Percentiles rank a stretch among this genome's conserved stretches.
Evolutionary conservation across 2,329 filamentous ascomycete species (phyloP).

Genomic region (Neofusicoccum parvum): DNA sequence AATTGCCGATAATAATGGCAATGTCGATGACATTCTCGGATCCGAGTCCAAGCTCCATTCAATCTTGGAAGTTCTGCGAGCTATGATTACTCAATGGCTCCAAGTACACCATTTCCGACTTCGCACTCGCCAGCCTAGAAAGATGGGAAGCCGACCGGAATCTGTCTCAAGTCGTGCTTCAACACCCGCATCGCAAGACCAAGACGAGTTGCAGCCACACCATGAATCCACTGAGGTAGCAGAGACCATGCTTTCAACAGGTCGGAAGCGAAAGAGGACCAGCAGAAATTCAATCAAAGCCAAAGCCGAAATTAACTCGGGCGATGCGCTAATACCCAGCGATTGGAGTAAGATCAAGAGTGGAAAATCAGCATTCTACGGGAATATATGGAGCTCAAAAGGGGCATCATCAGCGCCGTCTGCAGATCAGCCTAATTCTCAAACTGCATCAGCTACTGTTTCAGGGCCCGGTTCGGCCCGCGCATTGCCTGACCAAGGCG

Average conservation of each 20-base stretch:
- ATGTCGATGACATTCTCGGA: constrained; percentile 29
- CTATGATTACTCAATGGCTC: constrained; percentile 74
- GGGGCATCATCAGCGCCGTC: background rate
- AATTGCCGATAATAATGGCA: constrained; percentile 23
- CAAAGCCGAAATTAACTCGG: too few relatives aligned
- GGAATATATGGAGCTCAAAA: constrained; percentile 26
- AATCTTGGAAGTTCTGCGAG: constrained; percentile 66
- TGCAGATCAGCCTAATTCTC: background rate
- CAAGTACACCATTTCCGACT: constrained; percentile 71
- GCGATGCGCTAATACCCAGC: constrained; percentile 27
- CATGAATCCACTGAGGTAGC: background rate
- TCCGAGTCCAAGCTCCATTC: constrained; percentile 48
- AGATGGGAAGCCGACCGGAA: background rate
- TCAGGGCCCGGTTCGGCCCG: constrained; percentile 5
- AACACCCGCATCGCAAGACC: background rate
- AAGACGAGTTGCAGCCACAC: background rate
- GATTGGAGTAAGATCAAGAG: constrained; percentile 50
- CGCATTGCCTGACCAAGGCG: background rate
- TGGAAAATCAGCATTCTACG: constrained; percentile 37
- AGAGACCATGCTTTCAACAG: background rate
- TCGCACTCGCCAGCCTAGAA: constrained; percentile 28
- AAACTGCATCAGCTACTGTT: constrained; percentile 9
- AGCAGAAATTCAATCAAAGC: background rate
- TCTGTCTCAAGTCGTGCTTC: constrained; percentile 10
- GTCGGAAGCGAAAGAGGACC: constrained; percentile 30